These are phyloP conservation scores for Cystobasidium tubakii DNA, from an alignment of 768 basidiomycete genomes.

Conservation along the genomic window DNA sequence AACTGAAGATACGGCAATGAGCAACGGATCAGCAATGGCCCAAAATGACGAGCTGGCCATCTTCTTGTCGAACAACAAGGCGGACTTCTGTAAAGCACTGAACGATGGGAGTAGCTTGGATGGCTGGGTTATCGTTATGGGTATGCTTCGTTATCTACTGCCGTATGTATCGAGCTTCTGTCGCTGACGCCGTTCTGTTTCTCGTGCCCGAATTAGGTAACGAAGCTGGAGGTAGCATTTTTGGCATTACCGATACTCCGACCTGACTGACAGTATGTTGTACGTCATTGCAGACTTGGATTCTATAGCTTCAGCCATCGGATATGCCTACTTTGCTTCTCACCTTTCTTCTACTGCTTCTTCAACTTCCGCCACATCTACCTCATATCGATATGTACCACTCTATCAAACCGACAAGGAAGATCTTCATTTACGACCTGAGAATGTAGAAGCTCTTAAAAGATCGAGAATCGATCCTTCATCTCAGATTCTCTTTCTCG, in stretches of 20 bases:
- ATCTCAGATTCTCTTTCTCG: conserved; percentile 61
- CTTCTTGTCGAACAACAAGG: conserved; percentile 56
- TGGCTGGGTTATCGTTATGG: conserved; percentile 77
- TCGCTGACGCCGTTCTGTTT: not conserved
- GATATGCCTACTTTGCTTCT: conserved; percentile 69
- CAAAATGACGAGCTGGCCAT: conserved; percentile 28
- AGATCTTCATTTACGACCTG: conserved; percentile 73
- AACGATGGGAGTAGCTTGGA: conserved; percentile 51
- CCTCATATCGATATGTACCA: conserved; percentile 61
- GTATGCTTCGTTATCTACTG: not conserved
- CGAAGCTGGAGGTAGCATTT: conserved; percentile 76
- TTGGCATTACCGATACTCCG: not conserved
- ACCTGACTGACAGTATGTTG: not conserved
- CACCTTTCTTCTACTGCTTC: conserved; percentile 49
- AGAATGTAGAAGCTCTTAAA: conserved; percentile 72
- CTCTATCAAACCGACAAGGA: conserved; percentile 63
- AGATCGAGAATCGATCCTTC: conserved; percentile 57
- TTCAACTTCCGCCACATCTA: not conserved
- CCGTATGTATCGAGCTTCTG: not conserved
- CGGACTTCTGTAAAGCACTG: conserved; percentile 60
- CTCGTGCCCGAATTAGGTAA: conserved; percentile 57
- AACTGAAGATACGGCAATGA: not conserved
- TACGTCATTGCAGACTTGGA: conserved; percentile 67
- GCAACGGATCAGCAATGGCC: not conserved
- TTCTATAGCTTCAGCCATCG: conserved; percentile 75